Percentiles rank a stretch among this genome's conserved stretches.
Evolutionary conservation across 257 asterid species (phyloP).

Genomic region (Solanum peruvianum): DNA sequence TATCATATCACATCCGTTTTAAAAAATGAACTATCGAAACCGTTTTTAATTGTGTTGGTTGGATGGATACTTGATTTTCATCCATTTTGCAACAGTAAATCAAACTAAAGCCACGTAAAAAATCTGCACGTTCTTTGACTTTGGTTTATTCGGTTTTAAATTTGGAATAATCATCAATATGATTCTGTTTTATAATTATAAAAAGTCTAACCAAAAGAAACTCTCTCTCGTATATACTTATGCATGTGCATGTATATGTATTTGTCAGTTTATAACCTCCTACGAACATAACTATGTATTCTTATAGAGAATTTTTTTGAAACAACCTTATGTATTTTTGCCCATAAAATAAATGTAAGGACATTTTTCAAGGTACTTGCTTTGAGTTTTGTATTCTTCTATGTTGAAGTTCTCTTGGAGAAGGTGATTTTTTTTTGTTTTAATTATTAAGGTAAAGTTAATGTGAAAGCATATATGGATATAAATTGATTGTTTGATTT

Average conservation of each 20-base stretch:
- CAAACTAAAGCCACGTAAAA: neutral
- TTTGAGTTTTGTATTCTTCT: neutral
- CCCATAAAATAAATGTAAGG: neutral
- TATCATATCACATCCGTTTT: neutral
- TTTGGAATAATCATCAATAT: neutral
- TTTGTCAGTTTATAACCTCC: neutral
- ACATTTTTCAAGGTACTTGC: neutral
- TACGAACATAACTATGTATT: neutral
- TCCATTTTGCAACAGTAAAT: neutral
- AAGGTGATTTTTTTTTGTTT: neutral
- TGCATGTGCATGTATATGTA: neutral
- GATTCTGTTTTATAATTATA: neutral
- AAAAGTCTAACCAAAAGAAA: neutral
- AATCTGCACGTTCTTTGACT: neutral
- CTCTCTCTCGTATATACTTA: neutral
- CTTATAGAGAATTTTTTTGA: neutral
- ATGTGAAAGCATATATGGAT: neutral
- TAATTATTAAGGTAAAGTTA: neutral
- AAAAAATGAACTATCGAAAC: neutral
- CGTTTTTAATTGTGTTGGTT: neutral
- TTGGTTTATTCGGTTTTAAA: neutral
- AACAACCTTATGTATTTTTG: neutral
- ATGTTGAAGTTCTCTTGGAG: neutral
- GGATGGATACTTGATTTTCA: neutral
- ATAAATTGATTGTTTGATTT: neutral